Base-by-base conservation (phyloP, 2,329 filamentous ascomycete genomes). In the Alternaria sp. region DNA sequence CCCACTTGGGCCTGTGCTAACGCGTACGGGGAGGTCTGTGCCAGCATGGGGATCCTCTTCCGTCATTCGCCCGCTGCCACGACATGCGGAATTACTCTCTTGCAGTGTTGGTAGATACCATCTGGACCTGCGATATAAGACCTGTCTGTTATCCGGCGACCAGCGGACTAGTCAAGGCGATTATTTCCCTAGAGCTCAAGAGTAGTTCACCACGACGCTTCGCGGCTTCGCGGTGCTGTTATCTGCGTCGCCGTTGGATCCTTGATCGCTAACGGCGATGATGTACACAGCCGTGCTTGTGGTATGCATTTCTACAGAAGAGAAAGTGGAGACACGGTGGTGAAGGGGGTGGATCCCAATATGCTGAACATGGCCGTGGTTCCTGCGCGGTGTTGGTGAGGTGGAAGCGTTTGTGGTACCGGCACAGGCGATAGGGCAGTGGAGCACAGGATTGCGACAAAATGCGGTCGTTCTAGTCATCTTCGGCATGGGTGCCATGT, bases 351-450 rank as follows among this genome's bases (percentile, higher is more conserved):
- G 40, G 45, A 67, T 36, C 57, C 56, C 3, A 58, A n/a, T 36
- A 26, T 64, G 3, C 19, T 40, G 10, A 60, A 60, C 47, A 61
- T 68, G 21, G 65, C 62, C 3, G 62, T 61, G n/a, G 67, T 61
- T 2, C 8, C 15, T 69, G 30, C 67, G 68, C 45, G 40, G 57
- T 9, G 25, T 66, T 25, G 50, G 49, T 4, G 69, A 71, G 32
- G 19, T 70, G 8, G 64, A 71, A 51, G 67, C 69, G 5, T 66
- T 70, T 3, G 11, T 62, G 10, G 62, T 71, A 28, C 66, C 67
- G 6, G 59, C 47, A 2, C 66, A 57, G 62, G 62, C 62, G 3
- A 57, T 66, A 23, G 69, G 62, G 59, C 52, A 60, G 19, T 36
- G 68, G 28, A 55, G 54, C 7, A 63, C 66, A 44, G 49, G 64